Evolutionary conservation across 345 rosid species (phyloP).

Genomic region (Rhodamnia rubescens): DNA sequence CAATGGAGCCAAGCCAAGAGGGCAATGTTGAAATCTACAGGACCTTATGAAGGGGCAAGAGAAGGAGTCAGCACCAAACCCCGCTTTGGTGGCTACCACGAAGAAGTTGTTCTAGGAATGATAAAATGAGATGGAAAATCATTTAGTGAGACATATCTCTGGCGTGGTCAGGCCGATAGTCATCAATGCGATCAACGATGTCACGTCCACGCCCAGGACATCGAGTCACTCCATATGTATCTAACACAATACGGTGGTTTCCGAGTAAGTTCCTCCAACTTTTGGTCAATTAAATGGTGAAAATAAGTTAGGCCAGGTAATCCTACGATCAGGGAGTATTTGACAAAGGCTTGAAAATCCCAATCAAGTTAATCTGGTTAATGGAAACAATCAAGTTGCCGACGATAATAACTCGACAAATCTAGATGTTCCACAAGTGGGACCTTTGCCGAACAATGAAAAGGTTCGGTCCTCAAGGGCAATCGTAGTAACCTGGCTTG

Average conservation of each 20-base stretch:
- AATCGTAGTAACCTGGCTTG: no score
- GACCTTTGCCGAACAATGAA: background rate
- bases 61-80: background rate
- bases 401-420: background rate
- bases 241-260: background rate
- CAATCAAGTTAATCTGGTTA: background rate
- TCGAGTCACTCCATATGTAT: background rate
- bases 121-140: background rate
- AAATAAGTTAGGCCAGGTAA: background rate
- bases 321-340: background rate
- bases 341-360: background rate
- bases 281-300: no score
- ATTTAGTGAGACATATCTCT: background rate
- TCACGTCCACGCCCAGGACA: fast-evolving
- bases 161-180: fast-evolving
- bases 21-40: fast-evolving
- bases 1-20: background rate
- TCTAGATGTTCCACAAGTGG: background rate
- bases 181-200: fast-evolving
- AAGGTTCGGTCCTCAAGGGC: background rate
- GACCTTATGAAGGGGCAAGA: background rate
- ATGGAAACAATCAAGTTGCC: background rate
- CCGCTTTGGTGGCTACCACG: background rate
- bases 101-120: background rate
- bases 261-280: fast-evolving